Conservation (phyloP, 805 yeast species). For the Hanseniaspora valbyensis region DNA sequence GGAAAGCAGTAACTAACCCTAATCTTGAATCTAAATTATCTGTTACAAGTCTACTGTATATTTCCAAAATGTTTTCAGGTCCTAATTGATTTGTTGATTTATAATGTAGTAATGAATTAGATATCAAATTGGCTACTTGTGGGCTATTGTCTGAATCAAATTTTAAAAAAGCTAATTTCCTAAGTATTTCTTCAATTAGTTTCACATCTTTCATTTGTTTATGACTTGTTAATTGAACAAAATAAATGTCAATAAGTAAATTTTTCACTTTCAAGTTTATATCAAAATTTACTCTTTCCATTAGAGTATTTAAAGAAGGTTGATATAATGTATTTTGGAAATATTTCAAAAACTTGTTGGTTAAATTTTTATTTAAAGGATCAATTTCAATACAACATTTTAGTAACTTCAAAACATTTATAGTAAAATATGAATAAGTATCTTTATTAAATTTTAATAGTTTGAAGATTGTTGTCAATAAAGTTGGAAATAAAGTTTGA, state of each 20-base stretch:
- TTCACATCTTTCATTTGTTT: slow-evolving; percentile 2
- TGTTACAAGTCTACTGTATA: slow-evolving; percentile 15
- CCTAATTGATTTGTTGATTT: slow-evolving; percentile 10
- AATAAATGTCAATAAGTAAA: slow-evolving; percentile 3
- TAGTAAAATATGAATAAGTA: slow-evolving; percentile 26
- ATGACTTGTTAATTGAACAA: slow-evolving; percentile 2
- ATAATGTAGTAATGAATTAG: slow-evolving; percentile 4
- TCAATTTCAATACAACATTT: slow-evolving; percentile 22
- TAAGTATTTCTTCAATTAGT: slow-evolving; percentile 12
- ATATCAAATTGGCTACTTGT: slow-evolving; percentile 1
- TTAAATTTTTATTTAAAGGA: slow-evolving; percentile 5
- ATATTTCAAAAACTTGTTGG: slow-evolving; percentile 17
- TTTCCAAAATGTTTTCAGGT: slow-evolving; percentile 13
- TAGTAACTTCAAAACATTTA: slow-evolving; percentile 21
- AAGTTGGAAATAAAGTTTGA: slow-evolving; percentile 26
- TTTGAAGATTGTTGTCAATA: slow-evolving; percentile 29
- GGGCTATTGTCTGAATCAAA: slow-evolving; percentile 1
- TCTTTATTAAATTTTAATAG: slow-evolving; percentile 28
- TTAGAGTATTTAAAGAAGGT: background rate
- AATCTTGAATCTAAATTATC: slow-evolving; percentile 11
- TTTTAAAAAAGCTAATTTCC: slow-evolving; percentile 1
- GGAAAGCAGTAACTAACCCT: slow-evolving; percentile 11
- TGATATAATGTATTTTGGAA: background rate
- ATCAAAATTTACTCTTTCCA: background rate
- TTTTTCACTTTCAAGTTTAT: background rate